Conservation (phyloP, 2,329 filamentous ascomycete genomes). For the Drechslerella coelobrocha region DNA sequence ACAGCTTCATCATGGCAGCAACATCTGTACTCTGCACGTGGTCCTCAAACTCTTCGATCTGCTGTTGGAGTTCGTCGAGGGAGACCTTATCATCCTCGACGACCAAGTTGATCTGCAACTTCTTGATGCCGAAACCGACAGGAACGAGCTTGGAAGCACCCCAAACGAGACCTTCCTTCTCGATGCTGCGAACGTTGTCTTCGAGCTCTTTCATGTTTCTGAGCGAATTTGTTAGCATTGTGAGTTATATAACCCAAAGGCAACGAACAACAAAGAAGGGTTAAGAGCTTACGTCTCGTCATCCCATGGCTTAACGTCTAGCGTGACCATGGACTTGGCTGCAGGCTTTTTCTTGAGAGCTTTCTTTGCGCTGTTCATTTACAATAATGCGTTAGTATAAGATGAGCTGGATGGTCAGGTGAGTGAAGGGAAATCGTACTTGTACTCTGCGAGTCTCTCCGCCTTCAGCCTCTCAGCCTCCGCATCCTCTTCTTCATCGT, state of each 20-base stretch:
- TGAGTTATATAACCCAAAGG: constrained; percentile 31
- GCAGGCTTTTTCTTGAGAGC: constrained; percentile 86
- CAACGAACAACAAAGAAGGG: not conserved
- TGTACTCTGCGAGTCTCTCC: constrained; percentile 72
- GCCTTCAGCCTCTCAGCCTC: constrained; percentile 77
- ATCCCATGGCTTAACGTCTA: constrained; percentile 99
- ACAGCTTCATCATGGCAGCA: constrained; percentile 89
- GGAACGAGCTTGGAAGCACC: constrained; percentile 86
- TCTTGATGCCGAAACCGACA: constrained; percentile 95
- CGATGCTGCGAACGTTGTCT: constrained; percentile 77
- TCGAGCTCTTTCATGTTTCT: constrained; percentile 87
- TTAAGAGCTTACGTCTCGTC: constrained; percentile 64
- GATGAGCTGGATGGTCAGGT: not conserved
- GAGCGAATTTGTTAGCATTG: constrained; percentile 74
- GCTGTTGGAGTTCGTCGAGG: constrained; percentile 80
- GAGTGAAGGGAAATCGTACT: constrained; percentile 13
- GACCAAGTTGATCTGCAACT: constrained; percentile 98
- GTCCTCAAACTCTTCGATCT: constrained; percentile 88
- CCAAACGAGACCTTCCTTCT: constrained; percentile 95
- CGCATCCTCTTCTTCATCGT: constrained; percentile 92
- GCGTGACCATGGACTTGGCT: constrained; percentile 93
- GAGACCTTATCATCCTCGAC: constrained; percentile 97
- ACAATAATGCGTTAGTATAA: not conserved
- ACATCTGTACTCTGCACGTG: constrained; percentile 92
- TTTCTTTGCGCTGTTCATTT: constrained; percentile 91